Evolutionary conservation across 257 asterid species (phyloP), one percentile per base, ranked within the genome.

Genomic region (Thymus quinquecostatus): DNA sequence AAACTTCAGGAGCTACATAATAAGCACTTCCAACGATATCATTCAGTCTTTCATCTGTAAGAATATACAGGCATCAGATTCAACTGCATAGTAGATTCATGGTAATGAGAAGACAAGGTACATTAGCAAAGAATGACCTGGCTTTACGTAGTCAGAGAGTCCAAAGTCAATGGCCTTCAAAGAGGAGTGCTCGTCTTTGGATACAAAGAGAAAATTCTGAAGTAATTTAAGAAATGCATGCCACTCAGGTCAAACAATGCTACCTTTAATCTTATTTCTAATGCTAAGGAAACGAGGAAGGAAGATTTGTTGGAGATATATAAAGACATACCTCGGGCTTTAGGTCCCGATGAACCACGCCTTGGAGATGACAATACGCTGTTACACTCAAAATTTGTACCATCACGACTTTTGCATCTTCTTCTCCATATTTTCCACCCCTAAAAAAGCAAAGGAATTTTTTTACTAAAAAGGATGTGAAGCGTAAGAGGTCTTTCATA

Each of bases 11-110:
- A 3, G 96, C 96, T 63, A 89, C 96, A 28, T 87, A 89, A 76
- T 87, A 89, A 58, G 94, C 94, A 75, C 96, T 89, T 34, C 96
- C 96, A 56, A 89, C 96, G 49, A 89, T 89, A 80, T 87, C 95
- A 38, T 82, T 85, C 78, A 89, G 81, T 68, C 88, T 82, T 85
- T 87, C 92, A 75, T 89, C 96, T 87, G 86, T 71, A 49, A 66
- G 68, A 68, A 66, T 58, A 70, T 70, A 12, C 44, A 61, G 36
- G 48, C 57, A 57, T 81, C 62, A 75, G 71, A 55, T 49, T 74
- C 34, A n/a, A 62, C 67, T 72, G 61, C 33, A 59, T 44, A 5
- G 0, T 32, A 38, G 7, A 38, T 38, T 48, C 44, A 64, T 4
- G 27, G 70, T 48, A 49, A 64, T 4, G 21, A 72, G 48, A 60